Conservation (phyloP, 768 basidiomycete genomes). For the Russula olivacea region DNA sequence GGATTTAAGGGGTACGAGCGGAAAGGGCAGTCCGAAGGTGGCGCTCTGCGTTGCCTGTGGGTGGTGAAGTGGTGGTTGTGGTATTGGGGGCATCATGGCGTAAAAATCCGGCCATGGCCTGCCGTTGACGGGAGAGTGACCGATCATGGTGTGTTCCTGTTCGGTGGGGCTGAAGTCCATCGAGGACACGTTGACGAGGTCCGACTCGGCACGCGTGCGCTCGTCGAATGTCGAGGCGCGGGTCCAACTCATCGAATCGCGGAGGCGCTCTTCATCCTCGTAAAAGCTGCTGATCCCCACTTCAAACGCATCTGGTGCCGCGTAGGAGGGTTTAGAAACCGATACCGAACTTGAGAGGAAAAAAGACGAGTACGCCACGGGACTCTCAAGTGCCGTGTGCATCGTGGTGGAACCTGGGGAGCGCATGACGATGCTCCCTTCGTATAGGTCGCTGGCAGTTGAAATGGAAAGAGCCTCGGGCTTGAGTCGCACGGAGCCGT, state of each 20-base stretch:
- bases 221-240: constrained; percentile 19
- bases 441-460: constrained; percentile 15
- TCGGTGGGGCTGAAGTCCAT: constrained; percentile 23
- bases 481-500: constrained; percentile 8
- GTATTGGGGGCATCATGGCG: constrained; percentile 1
- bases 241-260: constrained; percentile 26
- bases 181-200: constrained; percentile 17
- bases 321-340: constrained; percentile 19
- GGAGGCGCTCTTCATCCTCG: constrained; percentile 21
- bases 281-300: constrained; percentile 25
- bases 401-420: constrained; percentile 24
- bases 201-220: constrained; percentile 12
- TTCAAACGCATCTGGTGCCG: constrained; percentile 20
- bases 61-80: background rate
- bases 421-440: constrained; percentile 24
- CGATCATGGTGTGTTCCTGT: constrained; percentile 17
- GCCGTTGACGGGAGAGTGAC: constrained; percentile 15
- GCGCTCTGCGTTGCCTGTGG: constrained; percentile 8
- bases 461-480: constrained; percentile 18
- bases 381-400: constrained; percentile 26
- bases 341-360: constrained; percentile 21
- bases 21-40: constrained; percentile 19
- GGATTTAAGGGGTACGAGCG: constrained; percentile 21
- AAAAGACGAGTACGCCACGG: constrained; percentile 14
- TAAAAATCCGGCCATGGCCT: constrained; percentile 19